A percentile compares a stretch with the other conserved stretches of the same genome.
Conservation (phyloP, 2,329 filamentous ascomycete species). For the Hymenoscyphus salicellus region DNA sequence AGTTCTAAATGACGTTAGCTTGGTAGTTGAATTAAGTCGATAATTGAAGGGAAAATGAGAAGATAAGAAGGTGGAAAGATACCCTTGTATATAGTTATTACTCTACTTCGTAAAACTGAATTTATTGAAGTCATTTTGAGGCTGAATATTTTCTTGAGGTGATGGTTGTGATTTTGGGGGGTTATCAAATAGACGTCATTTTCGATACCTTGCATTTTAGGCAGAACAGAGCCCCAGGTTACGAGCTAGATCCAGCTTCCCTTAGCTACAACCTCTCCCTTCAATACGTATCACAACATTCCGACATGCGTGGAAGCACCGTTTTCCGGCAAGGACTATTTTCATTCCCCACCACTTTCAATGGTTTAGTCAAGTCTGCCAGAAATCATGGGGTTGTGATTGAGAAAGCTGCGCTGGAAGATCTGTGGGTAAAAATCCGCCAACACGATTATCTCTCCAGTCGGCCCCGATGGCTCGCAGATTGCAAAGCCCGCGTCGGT, state of each 20-base stretch:
- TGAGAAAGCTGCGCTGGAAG: neutral
- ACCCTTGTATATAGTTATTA: constrained; percentile 90
- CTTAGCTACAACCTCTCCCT: neutral
- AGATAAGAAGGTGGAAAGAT: constrained; percentile 13
- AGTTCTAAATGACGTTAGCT: constrained; percentile 58
- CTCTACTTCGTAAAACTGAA: constrained; percentile 64
- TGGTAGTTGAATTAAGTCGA: neutral
- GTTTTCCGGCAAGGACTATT: too few species aligned
- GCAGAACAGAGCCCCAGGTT: neutral
- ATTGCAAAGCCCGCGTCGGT: constrained; percentile 64
- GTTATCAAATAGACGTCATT: neutral
- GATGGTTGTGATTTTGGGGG: neutral
- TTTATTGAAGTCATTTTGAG: constrained; percentile 11
- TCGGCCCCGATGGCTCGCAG: constrained; percentile 63
- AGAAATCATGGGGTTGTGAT: neutral
- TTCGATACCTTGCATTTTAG: neutral
- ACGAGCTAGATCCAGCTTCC: too few species aligned
- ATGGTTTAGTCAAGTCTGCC: neutral
- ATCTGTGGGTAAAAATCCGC: neutral
- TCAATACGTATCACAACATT: neutral
- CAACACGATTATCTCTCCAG: neutral
- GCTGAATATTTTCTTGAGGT: neutral
- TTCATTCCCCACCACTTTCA: neutral
- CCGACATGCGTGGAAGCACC: too few species aligned
- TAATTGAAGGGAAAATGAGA: neutral